Base-by-base conservation (phyloP, 441 rosid genomes). In the Croton setiger region DNA sequence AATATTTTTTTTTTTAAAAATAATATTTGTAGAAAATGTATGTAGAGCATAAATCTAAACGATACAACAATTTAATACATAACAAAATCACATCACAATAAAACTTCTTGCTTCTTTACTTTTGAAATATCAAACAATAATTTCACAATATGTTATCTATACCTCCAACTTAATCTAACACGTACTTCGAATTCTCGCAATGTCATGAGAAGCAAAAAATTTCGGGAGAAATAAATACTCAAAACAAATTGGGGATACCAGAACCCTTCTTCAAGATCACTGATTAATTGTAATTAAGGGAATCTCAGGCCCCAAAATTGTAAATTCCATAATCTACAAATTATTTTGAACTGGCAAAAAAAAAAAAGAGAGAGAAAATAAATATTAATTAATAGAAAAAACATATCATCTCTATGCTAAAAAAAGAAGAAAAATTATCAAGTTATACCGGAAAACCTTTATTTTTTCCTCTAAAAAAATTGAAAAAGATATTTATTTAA, bases 181-280 rank as follows among this genome's bases (percentile, higher is more conserved):
- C 9, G 37, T 1, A 14, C 3, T n/a, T 14, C 66, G 61, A 63
- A 66, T 44, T 76, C 23, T 78, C 79, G 77, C 36, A 17, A 4
- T 31, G n/a, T 36, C 15, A 11, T 36, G 4, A 31, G 72, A 69
- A 63, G 14, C 68, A 17, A 47, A 41, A 60, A 57, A 33, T 52
- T 66, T 57, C 33, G 48, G 21, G 72, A 47, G 52, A 59, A 5
- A 39, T 4, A 39, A 21, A 17, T 13, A 15, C 17, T n/a, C n/a
- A 6, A 21, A 41, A n/a, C 33, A n/a, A 47, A 37, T 9, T 2
- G 10, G 0, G 20, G 75, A 76, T 12, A 67, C 77, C 71, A 47
- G 43, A 39, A 7, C 44, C 14, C 84, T 47, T 0, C 52, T 17
- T 47, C 91, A 67, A 79, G 87, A 74, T 74, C n/a, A 80, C 82